Conservation (phyloP, 1,284 basidiomycete species). For the Apiotrichum veenhuisii region DNA sequence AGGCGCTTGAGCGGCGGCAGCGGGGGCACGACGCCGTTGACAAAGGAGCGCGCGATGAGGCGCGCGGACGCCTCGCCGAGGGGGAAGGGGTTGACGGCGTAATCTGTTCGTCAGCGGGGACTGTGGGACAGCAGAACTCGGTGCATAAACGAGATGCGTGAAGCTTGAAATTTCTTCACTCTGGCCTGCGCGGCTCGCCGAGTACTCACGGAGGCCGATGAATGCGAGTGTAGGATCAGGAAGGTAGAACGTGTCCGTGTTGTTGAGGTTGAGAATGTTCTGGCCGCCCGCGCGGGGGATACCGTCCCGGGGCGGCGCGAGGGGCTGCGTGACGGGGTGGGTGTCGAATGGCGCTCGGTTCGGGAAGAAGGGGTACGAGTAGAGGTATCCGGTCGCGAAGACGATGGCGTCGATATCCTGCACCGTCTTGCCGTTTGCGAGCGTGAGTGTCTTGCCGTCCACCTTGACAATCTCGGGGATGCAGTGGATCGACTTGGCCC, state of each 20-base stretch:
- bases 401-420: slow-evolving; percentile 46
- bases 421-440: slow-evolving; percentile 17
- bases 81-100: slow-evolving; percentile 50
- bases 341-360: slow-evolving; percentile 16
- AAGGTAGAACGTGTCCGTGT: slow-evolving; percentile 40
- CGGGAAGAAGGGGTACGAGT: slow-evolving; percentile 48
- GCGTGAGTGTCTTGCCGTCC: slow-evolving; percentile 18
- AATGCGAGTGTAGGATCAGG: slow-evolving; percentile 47
- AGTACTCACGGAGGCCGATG: slow-evolving; percentile 37
- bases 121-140: no score
- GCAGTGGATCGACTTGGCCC: slow-evolving; percentile 37
- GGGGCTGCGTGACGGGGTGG: slow-evolving; percentile 16
- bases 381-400: slow-evolving; percentile 53
- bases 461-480: slow-evolving; percentile 43
- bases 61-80: slow-evolving; percentile 50
- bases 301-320: slow-evolving; percentile 11
- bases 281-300: slow-evolving; percentile 20
- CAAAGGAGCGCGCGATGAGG: slow-evolving; percentile 28
- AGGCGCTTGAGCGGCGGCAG: slow-evolving; percentile 20
- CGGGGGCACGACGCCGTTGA: slow-evolving; percentile 12
- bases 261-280: slow-evolving; percentile 21
- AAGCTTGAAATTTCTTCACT: no score
- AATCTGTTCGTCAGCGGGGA: no score
- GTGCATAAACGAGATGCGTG: no score
- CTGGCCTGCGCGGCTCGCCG: no score